Conservation (phyloP, 1,139 yeast genomes). For the Debaryomycetaceae sp. region DNA sequence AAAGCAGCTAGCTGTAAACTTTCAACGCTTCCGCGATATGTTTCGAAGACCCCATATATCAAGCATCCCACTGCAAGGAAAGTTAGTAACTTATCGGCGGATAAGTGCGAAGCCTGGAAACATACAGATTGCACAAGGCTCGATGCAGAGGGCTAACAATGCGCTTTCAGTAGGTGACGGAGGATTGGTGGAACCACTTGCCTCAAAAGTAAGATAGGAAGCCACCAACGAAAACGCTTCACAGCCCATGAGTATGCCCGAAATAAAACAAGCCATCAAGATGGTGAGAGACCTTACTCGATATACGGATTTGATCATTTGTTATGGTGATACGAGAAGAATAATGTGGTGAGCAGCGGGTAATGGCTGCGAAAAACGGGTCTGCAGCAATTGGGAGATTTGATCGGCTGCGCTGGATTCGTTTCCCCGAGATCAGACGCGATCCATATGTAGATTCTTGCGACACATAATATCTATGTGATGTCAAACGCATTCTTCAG, state of each 20-base stretch:
- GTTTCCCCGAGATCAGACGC: too few relatives aligned
- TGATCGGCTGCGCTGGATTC: too few relatives aligned
- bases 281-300: background rate
- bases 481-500: too few relatives aligned
- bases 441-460: too few relatives aligned
- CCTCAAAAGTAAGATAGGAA: constrained; percentile 12
- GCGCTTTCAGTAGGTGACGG: constrained; percentile 15
- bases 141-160: constrained; percentile 16
- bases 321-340: too few relatives aligned
- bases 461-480: too few relatives aligned
- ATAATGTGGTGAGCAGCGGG: too few relatives aligned
- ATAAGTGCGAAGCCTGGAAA: constrained; percentile 2
- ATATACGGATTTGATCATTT: too few relatives aligned
- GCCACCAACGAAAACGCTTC: constrained; percentile 19
- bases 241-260: constrained; percentile 14
- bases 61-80: constrained; percentile 19
- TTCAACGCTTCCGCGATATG: constrained; percentile 17
- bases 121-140: constrained; percentile 24
- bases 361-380: too few relatives aligned
- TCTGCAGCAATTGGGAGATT: too few relatives aligned
- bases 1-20: constrained; percentile 16
- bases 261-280: too few relatives aligned
- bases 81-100: constrained; percentile 1
- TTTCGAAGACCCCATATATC: constrained; percentile 21
- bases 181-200: constrained; percentile 14